A percentile compares a stretch with the other conserved stretches of the same genome.
These are phyloP conservation scores for Zygosaccharomyces sapae DNA, from an alignment of 1,139 yeast genomes.

Conservation along the genomic window DNA sequence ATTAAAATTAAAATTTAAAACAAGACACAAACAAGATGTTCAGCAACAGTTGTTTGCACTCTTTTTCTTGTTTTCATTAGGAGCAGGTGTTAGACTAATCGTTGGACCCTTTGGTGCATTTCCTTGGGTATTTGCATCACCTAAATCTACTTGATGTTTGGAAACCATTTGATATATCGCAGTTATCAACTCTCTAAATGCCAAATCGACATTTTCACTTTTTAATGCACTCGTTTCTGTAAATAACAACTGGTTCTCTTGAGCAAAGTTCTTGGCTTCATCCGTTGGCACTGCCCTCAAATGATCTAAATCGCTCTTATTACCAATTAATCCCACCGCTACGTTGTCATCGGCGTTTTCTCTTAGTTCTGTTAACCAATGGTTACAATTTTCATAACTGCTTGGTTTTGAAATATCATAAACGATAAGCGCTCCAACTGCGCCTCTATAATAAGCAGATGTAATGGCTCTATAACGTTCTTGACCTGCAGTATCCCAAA, in stretches of 20 bases:
- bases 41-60: slow-evolving; percentile 64
- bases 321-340: slow-evolving; percentile 93
- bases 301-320: slow-evolving; percentile 93
- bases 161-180: slow-evolving; percentile 91
- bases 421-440: slow-evolving; percentile 93
- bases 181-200: slow-evolving; percentile 87
- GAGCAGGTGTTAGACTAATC: slow-evolving; percentile 88
- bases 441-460: slow-evolving; percentile 95
- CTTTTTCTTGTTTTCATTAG: slow-evolving; percentile 69
- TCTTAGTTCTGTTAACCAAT: slow-evolving; percentile 93
- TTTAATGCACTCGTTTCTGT: slow-evolving; percentile 97
- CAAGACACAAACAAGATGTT: slow-evolving; percentile 7
- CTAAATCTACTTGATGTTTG: slow-evolving; percentile 78
- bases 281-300: slow-evolving; percentile 96
- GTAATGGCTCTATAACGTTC: slow-evolving; percentile 98
- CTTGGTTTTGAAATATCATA: slow-evolving; percentile 93
- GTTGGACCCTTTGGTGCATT: slow-evolving; percentile 68
- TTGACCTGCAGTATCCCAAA: slow-evolving; percentile 99
- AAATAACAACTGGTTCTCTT: slow-evolving; percentile 84
- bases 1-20: background rate
- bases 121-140: slow-evolving; percentile 41
- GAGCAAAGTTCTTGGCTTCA: slow-evolving; percentile 92
- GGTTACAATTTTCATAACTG: slow-evolving; percentile 85
- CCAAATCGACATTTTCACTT: slow-evolving; percentile 89
- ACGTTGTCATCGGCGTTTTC: slow-evolving; percentile 97